phyloP scores from a whole-genome alignment of 202 grass and related monocot genomes.

The Elaeis oleifera region DNA sequence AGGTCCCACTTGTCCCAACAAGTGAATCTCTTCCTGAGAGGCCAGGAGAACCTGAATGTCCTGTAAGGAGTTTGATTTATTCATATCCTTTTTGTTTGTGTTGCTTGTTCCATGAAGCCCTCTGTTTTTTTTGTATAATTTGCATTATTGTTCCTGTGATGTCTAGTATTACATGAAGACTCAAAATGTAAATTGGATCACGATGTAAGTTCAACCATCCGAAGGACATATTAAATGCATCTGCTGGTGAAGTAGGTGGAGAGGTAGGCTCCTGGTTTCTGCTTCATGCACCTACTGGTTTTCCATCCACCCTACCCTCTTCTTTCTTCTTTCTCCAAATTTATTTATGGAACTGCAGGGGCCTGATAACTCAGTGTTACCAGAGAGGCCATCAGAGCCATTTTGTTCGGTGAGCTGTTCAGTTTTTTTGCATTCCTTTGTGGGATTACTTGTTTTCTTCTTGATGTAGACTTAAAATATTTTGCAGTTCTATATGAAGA shows the following conservation, averaged over 20 bases:
- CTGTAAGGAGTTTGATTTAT: slow-evolving; percentile 57
- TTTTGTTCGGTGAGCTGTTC: slow-evolving; percentile 52
- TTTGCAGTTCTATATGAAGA: slow-evolving; percentile 66
- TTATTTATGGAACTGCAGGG: slow-evolving; percentile 31
- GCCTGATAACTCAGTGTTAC: slow-evolving; percentile 35
- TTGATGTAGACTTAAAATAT: slow-evolving; percentile 20
- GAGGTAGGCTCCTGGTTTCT: slow-evolving; percentile 23
- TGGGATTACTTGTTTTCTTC: background rate
- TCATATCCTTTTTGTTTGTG: background rate
- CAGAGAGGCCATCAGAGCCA: slow-evolving; percentile 54
- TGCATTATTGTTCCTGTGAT: slow-evolving; percentile 15
- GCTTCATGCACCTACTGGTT: background rate
- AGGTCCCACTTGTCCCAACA: slow-evolving; percentile 33
- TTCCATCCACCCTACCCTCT: background rate
- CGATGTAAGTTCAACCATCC: slow-evolving; percentile 98
- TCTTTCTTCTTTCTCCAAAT: background rate
- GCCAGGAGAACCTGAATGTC: slow-evolving; percentile 63
- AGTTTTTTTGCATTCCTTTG: background rate
- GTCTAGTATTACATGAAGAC: slow-evolving; percentile 65
- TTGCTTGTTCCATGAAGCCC: background rate
- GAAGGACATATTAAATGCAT: slow-evolving; percentile 35
- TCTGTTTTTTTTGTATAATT: slow-evolving; percentile 31
- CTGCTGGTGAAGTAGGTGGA: slow-evolving; percentile 19
- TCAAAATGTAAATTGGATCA: slow-evolving; percentile 51
- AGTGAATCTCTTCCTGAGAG: slow-evolving; percentile 70